A percentile compares a stretch with the other conserved stretches of the same genome.
phyloP scores from a whole-genome alignment of 192 early-diverging fungal genomes.

The Fimicolochytrium jonesii region DNA sequence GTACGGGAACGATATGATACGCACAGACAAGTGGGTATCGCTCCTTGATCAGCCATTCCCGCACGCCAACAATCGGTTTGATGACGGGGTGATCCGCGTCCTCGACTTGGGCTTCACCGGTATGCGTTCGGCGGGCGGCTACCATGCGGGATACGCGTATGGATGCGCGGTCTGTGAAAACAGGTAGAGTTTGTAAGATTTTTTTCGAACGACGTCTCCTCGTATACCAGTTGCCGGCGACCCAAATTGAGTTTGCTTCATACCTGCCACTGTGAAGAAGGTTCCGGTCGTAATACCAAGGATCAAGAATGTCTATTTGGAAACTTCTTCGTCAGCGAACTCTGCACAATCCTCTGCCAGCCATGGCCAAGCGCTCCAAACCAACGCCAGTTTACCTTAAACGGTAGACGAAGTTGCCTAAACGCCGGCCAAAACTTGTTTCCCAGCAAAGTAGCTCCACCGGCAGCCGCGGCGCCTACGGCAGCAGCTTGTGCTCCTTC shows the following conservation, averaged over 20 bases:
- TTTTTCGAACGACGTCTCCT: background rate
- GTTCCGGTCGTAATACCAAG: slow-evolving; percentile 18
- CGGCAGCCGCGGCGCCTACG: background rate
- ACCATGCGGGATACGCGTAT: slow-evolving; percentile 7
- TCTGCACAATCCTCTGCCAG: too few species aligned
- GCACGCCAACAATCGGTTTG: background rate
- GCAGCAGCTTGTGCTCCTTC: slow-evolving; percentile 11
- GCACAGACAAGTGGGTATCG: slow-evolving; percentile 20
- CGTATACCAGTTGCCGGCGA: background rate
- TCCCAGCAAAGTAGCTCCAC: background rate
- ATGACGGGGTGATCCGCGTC: background rate
- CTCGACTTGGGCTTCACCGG: background rate
- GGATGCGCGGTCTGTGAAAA: slow-evolving; percentile 18
- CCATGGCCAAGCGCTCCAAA: too few species aligned
- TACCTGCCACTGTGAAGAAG: slow-evolving; percentile 23
- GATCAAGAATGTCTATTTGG: slow-evolving; percentile 3
- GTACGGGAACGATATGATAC: background rate
- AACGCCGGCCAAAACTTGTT: slow-evolving; percentile 1
- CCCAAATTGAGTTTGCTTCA: too few species aligned
- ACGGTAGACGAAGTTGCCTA: slow-evolving; percentile 10
- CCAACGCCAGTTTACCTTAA: slow-evolving; percentile 17
- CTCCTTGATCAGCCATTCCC: slow-evolving; percentile 15
- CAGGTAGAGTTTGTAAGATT: too few species aligned
- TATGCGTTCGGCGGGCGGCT: background rate
- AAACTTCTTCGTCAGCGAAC: too few species aligned